Evolutionary conservation across 306 rosid species (phyloP), one percentile per base, ranked within the genome.

Genomic region (Rosa lucieae): DNA sequence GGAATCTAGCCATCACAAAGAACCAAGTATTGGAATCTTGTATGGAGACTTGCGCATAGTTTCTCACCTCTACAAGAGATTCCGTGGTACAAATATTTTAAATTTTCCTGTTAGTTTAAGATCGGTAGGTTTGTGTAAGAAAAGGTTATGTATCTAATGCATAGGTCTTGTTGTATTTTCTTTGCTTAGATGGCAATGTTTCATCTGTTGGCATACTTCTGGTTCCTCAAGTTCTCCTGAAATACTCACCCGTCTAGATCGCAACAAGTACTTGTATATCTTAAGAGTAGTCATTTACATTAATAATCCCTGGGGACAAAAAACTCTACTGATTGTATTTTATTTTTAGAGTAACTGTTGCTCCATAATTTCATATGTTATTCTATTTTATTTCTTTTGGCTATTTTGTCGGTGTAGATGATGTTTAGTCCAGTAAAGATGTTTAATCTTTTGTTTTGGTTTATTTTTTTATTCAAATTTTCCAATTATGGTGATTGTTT

Each of bases 401-500:
- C 37, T 20, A 35, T 29, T 42, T 32, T 81, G 77, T 51, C 43
- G 40, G 29, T 78, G 8, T 39, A 46, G 53, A 44, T 67, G 18
- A 67, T 42, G 10, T 29, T 61, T 44, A 18, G 3, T 51, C 67
- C 59, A 40, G 7, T 42, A 8, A n/a, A 46, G 26, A n/a, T 67
- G 9, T 74, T 75, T 12, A 67, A 18, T 82, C 20, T 49, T 73
- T 26, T 29, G 72, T 23, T 10, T 61, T 67, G 29, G 32, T 51
- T 58, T 55, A 10, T 73, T 11, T 83, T 40, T 70, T 29, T 63
- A 12, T 32, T 21, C 11, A 55, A 55, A 55, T 58, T 8, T 26
- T 82, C 42, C 51, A 56, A 47, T 8, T 85, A 48, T 81, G 70
- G 75, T 89, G 87, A 85, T 55, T 82, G 84, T 80, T 80, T 55